phyloP scores from a whole-genome alignment of 441 rosid genomes.

The Pelargonium cotyledonis region DNA sequence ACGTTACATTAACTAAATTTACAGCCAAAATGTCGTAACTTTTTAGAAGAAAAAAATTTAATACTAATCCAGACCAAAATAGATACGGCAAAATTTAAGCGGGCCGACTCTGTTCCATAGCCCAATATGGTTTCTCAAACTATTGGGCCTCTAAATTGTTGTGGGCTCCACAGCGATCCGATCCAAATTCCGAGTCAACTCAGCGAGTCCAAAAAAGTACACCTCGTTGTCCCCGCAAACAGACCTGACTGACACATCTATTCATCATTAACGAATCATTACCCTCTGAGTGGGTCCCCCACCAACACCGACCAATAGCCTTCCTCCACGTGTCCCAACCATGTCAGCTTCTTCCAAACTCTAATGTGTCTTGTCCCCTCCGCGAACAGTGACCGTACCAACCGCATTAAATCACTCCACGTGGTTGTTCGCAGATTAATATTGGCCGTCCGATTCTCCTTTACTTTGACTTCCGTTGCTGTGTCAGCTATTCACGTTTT shows the following conservation, averaged over 20 bases:
- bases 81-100: too few relatives aligned
- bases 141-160: too few relatives aligned
- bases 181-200: too few relatives aligned
- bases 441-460: not conserved
- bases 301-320: not conserved
- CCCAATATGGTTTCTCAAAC: too few relatives aligned
- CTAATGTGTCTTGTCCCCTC: not conserved
- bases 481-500: not conserved
- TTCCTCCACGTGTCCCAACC: not conserved
- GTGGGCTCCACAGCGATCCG: too few relatives aligned
- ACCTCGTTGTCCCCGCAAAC: not conserved
- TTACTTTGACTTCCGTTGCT: not conserved
- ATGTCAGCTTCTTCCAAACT: not conserved
- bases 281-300: not conserved
- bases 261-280: conserved; percentile 5
- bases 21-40: too few relatives aligned
- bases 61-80: too few relatives aligned
- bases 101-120: too few relatives aligned
- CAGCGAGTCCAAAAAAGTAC: too few relatives aligned
- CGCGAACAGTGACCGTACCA: not conserved
- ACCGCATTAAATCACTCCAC: not conserved
- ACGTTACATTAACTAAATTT: too few relatives aligned
- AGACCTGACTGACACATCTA: conserved; percentile 2
- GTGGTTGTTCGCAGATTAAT: not conserved
- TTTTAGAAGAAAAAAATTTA: too few relatives aligned